Evolutionary conservation across 768 basidiomycete genomes (phyloP).

Genomic region (Tulasnella sp.): DNA sequence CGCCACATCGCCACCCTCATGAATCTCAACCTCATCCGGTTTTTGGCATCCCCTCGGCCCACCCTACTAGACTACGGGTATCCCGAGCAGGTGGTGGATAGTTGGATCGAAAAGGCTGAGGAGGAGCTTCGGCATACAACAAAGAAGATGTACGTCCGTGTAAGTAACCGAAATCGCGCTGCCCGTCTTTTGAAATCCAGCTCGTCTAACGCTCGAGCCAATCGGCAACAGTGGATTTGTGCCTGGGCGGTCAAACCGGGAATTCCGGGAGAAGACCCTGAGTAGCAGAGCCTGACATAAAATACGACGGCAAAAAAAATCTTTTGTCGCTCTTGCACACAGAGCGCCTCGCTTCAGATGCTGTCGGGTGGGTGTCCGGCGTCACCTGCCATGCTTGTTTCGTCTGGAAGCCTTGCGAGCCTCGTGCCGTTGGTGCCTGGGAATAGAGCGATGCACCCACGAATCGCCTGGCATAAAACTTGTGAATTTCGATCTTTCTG

Average conservation of each 20-base stretch:
- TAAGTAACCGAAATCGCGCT: not conserved
- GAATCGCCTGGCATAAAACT: not conserved
- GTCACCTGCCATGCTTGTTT: not conserved
- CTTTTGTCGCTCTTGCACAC: not conserved
- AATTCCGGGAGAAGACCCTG: not conserved
- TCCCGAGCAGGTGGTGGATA: not conserved
- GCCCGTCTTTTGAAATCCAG: no score
- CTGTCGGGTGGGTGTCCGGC: not conserved
- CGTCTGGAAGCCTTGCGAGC: not conserved
- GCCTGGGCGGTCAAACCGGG: not conserved
- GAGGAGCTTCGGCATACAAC: not conserved
- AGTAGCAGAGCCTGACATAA: not conserved
- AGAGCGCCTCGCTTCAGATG: not conserved
- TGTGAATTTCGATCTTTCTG: not conserved
- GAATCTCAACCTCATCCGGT: not conserved
- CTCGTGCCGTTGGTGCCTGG: not conserved
- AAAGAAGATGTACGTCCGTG: not conserved
- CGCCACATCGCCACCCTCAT: constrained; percentile 12
- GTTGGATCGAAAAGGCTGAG: not conserved
- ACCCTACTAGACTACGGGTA: constrained; percentile 14
- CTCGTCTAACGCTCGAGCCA: no score
- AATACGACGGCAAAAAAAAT: not conserved
- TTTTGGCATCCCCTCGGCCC: not conserved
- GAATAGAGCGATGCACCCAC: not conserved
- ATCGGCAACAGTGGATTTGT: not conserved